Percentiles rank a stretch among this genome's conserved stretches.
Conservation (phyloP, 306 rosid genomes). For the Pterocarpus santalinus region DNA sequence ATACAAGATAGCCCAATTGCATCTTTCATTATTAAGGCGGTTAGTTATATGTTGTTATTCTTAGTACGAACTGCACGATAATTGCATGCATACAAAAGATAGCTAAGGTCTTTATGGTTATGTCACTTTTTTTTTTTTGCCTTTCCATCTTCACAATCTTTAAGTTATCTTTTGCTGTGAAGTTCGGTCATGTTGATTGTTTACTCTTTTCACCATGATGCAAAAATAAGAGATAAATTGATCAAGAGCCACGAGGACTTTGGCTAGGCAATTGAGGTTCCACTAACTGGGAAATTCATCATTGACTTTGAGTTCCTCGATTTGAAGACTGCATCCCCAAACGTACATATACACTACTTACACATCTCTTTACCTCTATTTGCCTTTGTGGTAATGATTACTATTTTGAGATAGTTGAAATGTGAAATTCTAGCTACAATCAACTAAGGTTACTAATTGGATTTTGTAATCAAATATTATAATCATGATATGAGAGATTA, state of each 20-base stretch:
- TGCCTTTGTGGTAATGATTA: not conserved
- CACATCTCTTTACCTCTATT: conserved; percentile 10
- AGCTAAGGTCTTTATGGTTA: not conserved
- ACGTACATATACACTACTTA: conserved; percentile 52
- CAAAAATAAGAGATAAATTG: conserved; percentile 81
- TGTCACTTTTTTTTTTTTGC: conserved; percentile 2
- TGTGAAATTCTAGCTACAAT: conserved; percentile 26
- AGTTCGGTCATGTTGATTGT: conserved; percentile 24
- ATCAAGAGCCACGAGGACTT: conserved; percentile 87
- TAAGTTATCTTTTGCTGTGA: conserved; percentile 6
- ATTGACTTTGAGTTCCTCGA: conserved; percentile 96
- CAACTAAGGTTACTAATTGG: conserved; percentile 25
- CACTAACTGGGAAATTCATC: conserved; percentile 92
- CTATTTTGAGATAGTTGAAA: not conserved
- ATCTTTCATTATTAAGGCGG: conserved; percentile 78
- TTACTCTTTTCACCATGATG: conserved; percentile 36
- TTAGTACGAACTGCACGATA: not conserved
- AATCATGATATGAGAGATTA: conserved; percentile 31
- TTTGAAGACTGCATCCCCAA: conserved; percentile 75
- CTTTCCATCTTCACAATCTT: not conserved
- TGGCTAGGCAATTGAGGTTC: conserved; percentile 93
- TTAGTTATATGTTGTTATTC: conserved; percentile 44
- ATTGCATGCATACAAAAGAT: conserved; percentile 11
- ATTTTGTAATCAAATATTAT: conserved; percentile 18
- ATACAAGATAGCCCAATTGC: conserved; percentile 93